Evolutionary conservation across 176 grass and related monocot species (phyloP).

Genomic region (Saccharum spontaneum): DNA sequence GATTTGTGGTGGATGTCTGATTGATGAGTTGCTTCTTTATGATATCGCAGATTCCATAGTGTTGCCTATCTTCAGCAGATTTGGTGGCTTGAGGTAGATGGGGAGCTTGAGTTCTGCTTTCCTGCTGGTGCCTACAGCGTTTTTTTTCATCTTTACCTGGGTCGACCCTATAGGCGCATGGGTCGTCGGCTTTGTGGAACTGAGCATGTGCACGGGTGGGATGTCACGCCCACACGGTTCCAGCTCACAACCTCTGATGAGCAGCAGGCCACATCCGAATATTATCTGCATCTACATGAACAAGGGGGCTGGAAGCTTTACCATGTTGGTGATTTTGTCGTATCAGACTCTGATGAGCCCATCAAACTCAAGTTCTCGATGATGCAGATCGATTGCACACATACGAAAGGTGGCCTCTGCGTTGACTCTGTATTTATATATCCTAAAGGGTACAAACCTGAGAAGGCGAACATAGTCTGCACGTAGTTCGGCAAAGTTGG

Average conservation of each 20-base stretch:
- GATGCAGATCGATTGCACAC: slow-evolving; percentile 96
- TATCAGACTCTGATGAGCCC: slow-evolving; percentile 48
- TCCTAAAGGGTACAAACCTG: slow-evolving; percentile 60
- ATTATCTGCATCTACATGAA: slow-evolving; percentile 64
- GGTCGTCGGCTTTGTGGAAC: slow-evolving; percentile 71
- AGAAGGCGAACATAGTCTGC: slow-evolving; percentile 44
- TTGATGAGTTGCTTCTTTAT: slow-evolving; percentile 42
- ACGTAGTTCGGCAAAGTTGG: slow-evolving; percentile 34
- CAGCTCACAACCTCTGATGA: slow-evolving; percentile 76
- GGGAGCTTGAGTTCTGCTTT: slow-evolving; percentile 88
- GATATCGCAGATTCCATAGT: slow-evolving; percentile 66
- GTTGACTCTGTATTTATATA: slow-evolving; percentile 77
- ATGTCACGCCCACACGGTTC: slow-evolving; percentile 79
- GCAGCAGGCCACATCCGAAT: slow-evolving; percentile 62
- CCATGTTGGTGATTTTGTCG: slow-evolving; percentile 74
- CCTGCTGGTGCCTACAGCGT: slow-evolving; percentile 74
- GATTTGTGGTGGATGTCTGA: slow-evolving; percentile 5
- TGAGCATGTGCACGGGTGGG: slow-evolving; percentile 86
- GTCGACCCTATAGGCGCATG: slow-evolving; percentile 64
- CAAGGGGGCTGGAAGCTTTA: slow-evolving; percentile 86
- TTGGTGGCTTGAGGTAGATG: slow-evolving; percentile 95
- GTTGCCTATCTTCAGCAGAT: slow-evolving; percentile 97
- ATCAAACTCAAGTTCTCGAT: slow-evolving; percentile 89
- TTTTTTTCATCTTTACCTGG: slow-evolving; percentile 84
- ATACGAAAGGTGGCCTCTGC: slow-evolving; percentile 85